Evolutionary conservation across 2,329 filamentous ascomycete species (phyloP), one percentile per base, ranked within the genome.

Genomic region (Diplodia corticola): DNA sequence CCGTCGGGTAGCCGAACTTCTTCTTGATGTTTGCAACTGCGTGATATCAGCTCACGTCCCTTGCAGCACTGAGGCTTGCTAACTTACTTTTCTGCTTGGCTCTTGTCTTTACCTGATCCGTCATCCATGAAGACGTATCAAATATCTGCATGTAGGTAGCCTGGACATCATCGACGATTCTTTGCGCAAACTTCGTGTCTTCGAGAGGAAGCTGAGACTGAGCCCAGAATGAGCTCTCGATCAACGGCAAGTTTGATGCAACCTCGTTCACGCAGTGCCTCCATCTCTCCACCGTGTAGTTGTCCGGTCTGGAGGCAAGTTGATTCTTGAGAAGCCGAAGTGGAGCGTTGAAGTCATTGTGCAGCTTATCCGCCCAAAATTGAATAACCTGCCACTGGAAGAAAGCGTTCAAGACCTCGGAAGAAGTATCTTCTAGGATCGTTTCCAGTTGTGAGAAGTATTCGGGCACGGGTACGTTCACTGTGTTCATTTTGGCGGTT

Each of bases 121-220:
- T 86, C 84, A 90, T 89, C 89, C 89, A 91, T 17, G 82, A 77
- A 0, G 86, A 85, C 2, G 79, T 76, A 40, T 84, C 80, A 53
- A 91, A 78, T 67, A 85, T 89, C 66, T 85, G 83, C 3, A 85
- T 83, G 70, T 91, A 92, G 22, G 86, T 83, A 17, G 84, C 80
- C 75, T 90, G 90, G 73, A 92, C 89, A 69, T 91, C 87, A 10
- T 84, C 84, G n/a, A 91, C 85, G 69, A 93, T 88, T 64, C 87
- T 83, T 67, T 91, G 87, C 17, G 88, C 88, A 53, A 90, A 85
- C 4, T 85, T 78, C 73, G 90, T 90, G 0, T 88, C 88, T 22
- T 86, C 84, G 13, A 88, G 83, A 0, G 88, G 86, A 71, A 91
- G 92, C 57, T 86, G 86, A 1, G 33, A 17, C 68, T 91, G 85